Base-by-base conservation (phyloP, 2,329 filamentous ascomycete genomes). In the Coniochaeta hoffmannii region DNA sequence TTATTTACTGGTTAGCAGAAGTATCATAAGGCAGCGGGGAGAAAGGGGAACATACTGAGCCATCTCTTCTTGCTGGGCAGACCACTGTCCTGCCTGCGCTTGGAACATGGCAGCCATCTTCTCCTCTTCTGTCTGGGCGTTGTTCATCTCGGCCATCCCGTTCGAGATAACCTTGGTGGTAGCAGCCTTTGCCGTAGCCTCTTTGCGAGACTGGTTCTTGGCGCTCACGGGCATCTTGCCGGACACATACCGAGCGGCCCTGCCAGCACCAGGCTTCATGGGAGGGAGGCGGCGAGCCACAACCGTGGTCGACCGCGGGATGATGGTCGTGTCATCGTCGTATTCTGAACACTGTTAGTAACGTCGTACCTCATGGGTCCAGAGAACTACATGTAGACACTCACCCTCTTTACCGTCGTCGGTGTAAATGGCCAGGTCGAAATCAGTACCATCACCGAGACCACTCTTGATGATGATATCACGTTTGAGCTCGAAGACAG, bases 401-500 rank as follows among this genome's bases (percentile, higher is more conserved):
- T 78, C 79, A 94, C 90, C 89, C 82, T 96, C 90, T 69, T 85
- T 89, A 62, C 86, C 88, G 71, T 97, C 92, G 69, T 96, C 90
- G 60, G 90, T 89, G 73, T 91, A 96, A 63, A 99, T 95, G 61
- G 90, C 87, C 54, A 99, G 83, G 72, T 99, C 93, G 71, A 97
- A 97, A 70, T 99, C 94, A 62, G 89, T 90, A 59, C 94, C 94
- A 73, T 97, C 93, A 63, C 94, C 94, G 63, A 99, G 82, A 59
- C 90, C 90, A 72, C 90, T 95, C 72, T 93, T 89, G 71, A 83
- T 86, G 76, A 99, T 99, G 68, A 99, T 99, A 75, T 97, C 94
- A 77, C 93, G 89, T 77, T 99, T 99, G 69, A 99, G 81, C 70
- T 99, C 95, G 75, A 97, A 99, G 61, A 97, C 94, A 59, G 93